Base-by-base conservation (phyloP, 2,329 filamentous ascomycete genomes). In the Penicillium digitatum region DNA sequence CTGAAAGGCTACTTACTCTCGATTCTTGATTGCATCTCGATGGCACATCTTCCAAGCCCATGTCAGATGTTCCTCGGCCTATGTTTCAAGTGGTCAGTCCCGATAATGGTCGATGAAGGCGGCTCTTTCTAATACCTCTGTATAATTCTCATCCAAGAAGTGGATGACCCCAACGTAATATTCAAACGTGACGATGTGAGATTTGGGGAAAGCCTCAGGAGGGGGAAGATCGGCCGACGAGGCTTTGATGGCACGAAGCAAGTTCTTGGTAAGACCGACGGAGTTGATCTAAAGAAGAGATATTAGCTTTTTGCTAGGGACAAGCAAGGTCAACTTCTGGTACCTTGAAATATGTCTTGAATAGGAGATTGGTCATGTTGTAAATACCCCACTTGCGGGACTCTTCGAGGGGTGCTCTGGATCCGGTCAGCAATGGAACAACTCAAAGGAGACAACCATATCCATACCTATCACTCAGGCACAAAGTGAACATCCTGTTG, bases 341-440 rank as follows among this genome's bases (percentile, higher is more conserved):
- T 72, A 80, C 81, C 75, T 90, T 95, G 79, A 99, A 99, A 73
- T 97, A 96, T 1, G 92, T 97, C 76, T 97, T 97, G 83, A 99
- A 99, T 14, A 96, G 80, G 8, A 99, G 82, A 69, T 96, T 97
- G 68, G 92, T 90, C 62, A 93, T 87, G 72, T 91, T 92, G 77
- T 99, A 99, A 45, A 96, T 89, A 7, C 90, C 95, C 94, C 94
- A 99, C 82, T 97, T 99, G 52, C 94, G 86, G 9, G 93, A 96
- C 66, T 95, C 88, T 67, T 91, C 86, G 42, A 96, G 78, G 14
- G 88, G 86, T 57, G 89, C 88, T 73, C 90, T 93, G 66, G 51
- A 20, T 52, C 31, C 32, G 20, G 32, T 65, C 37, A 66, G 60
- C 26, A 52, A 31, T 20, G 26, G 29, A 18, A 35, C 27, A 49